Percentiles rank a stretch among this genome's conserved stretches.
phyloP scores from a whole-genome alignment of 495 filamentous ascomycete genomes.

The Penicillium argentinense region DNA sequence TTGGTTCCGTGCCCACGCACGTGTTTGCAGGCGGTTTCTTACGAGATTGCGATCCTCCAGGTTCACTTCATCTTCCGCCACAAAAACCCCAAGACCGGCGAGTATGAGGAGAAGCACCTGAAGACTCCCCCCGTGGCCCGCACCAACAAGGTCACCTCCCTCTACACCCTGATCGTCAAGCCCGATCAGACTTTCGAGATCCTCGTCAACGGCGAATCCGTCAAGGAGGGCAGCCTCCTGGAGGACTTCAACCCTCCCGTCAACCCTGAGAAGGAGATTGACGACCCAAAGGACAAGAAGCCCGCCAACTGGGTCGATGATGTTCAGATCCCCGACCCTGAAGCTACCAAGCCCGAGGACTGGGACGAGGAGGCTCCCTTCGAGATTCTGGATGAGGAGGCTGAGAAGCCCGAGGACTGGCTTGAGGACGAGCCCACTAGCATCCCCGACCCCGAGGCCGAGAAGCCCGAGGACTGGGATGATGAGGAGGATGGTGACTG shows the following conservation, averaged over 20 bases:
- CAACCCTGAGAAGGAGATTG: conserved; percentile 95
- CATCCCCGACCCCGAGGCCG: conserved; percentile 91
- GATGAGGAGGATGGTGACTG: conserved; percentile 99
- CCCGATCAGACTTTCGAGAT: conserved; percentile 95
- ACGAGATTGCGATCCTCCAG: conserved; percentile 27
- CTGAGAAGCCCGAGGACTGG: conserved; percentile 92
- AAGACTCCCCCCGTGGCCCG: conserved; percentile 78
- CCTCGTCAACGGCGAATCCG: conserved; percentile 79
- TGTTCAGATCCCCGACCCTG: conserved; percentile 84
- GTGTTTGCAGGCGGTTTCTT: neutral
- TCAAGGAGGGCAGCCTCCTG: conserved; percentile 86
- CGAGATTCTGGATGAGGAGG: conserved; percentile 92
- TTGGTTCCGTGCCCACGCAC: neutral
- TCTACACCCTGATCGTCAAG: conserved; percentile 95
- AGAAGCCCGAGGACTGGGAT: conserved; percentile 99
- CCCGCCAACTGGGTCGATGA: conserved; percentile 95
- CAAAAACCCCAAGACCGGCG: conserved; percentile 99
- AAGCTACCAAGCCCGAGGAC: conserved; percentile 93
- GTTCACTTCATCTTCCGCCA: conserved; percentile 99
- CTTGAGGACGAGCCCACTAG: conserved; percentile 84
- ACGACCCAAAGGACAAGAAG: conserved; percentile 94
- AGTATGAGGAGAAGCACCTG: conserved; percentile 99
- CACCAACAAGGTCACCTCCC: conserved; percentile 84
- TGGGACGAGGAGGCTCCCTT: conserved; percentile 99
- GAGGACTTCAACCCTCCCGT: conserved; percentile 92